Evolutionary conservation across 305 asterid genomes (phyloP).

Genomic region (Rubia tinctorum): DNA sequence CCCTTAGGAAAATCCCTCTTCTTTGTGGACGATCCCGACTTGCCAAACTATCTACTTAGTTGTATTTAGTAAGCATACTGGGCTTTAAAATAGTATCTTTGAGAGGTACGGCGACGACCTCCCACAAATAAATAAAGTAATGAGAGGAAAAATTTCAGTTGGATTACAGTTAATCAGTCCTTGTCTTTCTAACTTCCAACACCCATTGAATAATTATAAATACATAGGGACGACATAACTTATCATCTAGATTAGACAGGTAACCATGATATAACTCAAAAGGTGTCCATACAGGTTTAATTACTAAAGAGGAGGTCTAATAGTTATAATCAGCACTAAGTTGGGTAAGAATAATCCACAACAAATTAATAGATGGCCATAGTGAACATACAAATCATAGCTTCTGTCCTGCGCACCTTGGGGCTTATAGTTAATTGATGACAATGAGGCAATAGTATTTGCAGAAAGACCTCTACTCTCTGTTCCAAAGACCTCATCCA

Average conservation of each 20-base stretch:
- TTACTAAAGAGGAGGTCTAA: background rate
- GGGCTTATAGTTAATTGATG: slow-evolving; percentile 56
- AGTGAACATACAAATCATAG: slow-evolving; percentile 67
- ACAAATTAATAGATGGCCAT: background rate
- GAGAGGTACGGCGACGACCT: too few relatives aligned
- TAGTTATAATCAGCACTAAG: background rate
- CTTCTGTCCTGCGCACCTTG: slow-evolving; percentile 48
- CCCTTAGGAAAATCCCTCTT: too few relatives aligned
- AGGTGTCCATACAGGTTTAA: background rate
- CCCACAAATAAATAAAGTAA: too few relatives aligned
- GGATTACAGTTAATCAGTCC: too few relatives aligned
- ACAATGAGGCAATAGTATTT: slow-evolving; percentile 72
- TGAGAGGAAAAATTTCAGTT: too few relatives aligned
- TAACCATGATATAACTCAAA: background rate
- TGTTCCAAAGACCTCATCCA: slow-evolving; percentile 90
- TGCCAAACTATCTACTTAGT: too few relatives aligned
- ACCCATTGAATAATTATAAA: background rate
- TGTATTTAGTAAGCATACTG: too few relatives aligned
- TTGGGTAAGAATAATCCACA: background rate
- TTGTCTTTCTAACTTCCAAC: too few relatives aligned
- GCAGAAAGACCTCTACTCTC: slow-evolving; percentile 92
- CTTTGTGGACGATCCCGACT: too few relatives aligned
- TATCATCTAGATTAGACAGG: background rate
- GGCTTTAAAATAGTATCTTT: too few relatives aligned
- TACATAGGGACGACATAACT: background rate